phyloP scores from a whole-genome alignment of 2,329 filamentous ascomycete genomes.

The Nemania sp. region DNA sequence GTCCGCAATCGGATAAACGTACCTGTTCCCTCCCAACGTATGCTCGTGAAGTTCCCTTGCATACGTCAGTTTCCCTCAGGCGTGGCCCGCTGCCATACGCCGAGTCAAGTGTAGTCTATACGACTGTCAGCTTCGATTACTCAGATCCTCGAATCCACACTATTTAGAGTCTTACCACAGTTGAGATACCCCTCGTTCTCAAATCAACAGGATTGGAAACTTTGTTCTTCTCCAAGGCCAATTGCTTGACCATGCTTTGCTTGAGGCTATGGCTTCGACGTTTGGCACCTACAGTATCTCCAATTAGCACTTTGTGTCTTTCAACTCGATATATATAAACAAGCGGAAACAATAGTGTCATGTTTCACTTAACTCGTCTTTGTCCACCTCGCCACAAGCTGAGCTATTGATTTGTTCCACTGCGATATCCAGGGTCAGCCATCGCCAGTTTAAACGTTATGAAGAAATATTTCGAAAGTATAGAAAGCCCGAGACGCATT shows the following conservation, averaged over 20 bases:
- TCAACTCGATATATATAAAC: background rate
- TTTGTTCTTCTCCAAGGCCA: slow-evolving; percentile 38
- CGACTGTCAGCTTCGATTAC: background rate
- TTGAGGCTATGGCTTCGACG: slow-evolving; percentile 43
- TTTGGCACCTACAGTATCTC: slow-evolving; percentile 3
- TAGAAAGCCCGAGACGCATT: too few species aligned
- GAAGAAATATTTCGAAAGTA: background rate
- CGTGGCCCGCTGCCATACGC: slow-evolving; percentile 40
- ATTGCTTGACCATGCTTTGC: slow-evolving; percentile 49
- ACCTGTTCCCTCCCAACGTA: slow-evolving; percentile 39
- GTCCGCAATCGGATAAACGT: slow-evolving; percentile 35
- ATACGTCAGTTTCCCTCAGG: slow-evolving; percentile 38
- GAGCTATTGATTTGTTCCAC: slow-evolving; percentile 43
- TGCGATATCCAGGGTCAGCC: slow-evolving; percentile 6
- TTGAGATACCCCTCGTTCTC: slow-evolving; percentile 24
- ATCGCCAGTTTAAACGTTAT: background rate
- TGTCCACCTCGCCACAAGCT: slow-evolving; percentile 45
- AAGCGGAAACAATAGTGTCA: background rate
- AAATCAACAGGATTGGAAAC: slow-evolving; percentile 30
- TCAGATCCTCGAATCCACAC: background rate
- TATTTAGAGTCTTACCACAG: slow-evolving; percentile 21
- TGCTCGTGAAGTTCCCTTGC: slow-evolving; percentile 39
- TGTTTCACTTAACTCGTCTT: slow-evolving; percentile 40
- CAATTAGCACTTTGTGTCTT: slow-evolving; percentile 9
- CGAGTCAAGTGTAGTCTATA: slow-evolving; percentile 24